Evolutionary conservation across 805 yeast genomes (phyloP), one percentile per base, ranked within the genome.

Genomic region (Saccharomycopsis vini): DNA sequence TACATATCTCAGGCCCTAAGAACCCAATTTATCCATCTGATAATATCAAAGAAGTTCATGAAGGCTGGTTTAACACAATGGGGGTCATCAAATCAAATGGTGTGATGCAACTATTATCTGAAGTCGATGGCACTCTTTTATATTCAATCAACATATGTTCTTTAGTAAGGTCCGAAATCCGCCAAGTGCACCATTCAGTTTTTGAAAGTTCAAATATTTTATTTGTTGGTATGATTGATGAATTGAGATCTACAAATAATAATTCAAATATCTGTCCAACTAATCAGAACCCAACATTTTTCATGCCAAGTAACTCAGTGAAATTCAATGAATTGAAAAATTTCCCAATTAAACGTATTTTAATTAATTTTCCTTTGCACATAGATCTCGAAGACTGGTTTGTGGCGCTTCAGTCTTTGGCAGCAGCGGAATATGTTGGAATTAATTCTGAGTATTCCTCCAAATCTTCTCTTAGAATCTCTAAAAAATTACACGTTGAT

Each of bases 331-430:
- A 46, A 24, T 32, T 46, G 24, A 40, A 31, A 30, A 42, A 44
- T 28, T 35, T 35, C 21, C 21, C 39, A 3, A 16, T n/a, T n/a
- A 44, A 48, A 24, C 53, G 81, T 40, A 64, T 79, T 3, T 60
- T 80, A 19, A 62, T 82, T 39, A 76, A 73, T 50, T 82, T 82
- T 50, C 82, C 85, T 2, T 62, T 78, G 33, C 75, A 75, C 52
- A 75, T 77, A 19, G 89, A 81, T 57, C 64, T 81, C 35, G 89
- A 81, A 54, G 88, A 81, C 56, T 82, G 92, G 89, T 67, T 73
- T 49, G 82, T 82, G 10, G 79, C 85, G 0, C 60, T 83, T 46
- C 72, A 69, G 36, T 76, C 83, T 12, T 78, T 80, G 53, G 71
- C 86, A 5, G 72, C 71, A 44, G 59, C 78, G 23, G 87, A 80